Conservation (phyloP, 768 basidiomycete genomes). For the Hysterangium stoloniferum region DNA sequence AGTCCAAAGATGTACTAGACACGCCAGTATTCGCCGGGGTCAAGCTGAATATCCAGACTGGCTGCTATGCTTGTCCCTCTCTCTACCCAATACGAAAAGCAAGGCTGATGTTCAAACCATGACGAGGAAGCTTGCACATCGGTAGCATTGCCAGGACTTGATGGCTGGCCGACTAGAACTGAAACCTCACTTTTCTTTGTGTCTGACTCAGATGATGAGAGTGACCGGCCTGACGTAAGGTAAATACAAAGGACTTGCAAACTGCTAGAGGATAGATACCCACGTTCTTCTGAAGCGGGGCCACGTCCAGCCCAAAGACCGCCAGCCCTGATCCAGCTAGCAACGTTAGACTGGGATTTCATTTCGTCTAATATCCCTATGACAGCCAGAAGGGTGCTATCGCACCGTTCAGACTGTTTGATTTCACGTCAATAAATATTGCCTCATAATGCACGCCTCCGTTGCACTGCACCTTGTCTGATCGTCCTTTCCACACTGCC, state of each 20-base stretch:
- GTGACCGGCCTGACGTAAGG: not conserved
- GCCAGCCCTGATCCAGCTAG: slow-evolving; percentile 56
- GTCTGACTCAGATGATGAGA: not conserved
- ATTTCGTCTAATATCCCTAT: slow-evolving; percentile 57
- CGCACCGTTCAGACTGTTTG: slow-evolving; percentile 19
- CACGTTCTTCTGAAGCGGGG: not conserved
- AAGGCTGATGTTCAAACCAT: slow-evolving; percentile 4
- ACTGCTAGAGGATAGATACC: not conserved
- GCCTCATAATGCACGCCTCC: not conserved
- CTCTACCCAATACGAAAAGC: slow-evolving; percentile 1
- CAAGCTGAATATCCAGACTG: not conserved
- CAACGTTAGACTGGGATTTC: slow-evolving; percentile 54
- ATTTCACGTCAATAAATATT: not conserved
- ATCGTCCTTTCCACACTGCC: not conserved
- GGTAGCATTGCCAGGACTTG: not conserved
- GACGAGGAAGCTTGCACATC: not conserved
- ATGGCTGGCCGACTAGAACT: not conserved
- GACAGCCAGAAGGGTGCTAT: slow-evolving; percentile 55
- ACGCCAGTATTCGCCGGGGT: no score
- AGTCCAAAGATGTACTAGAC: no score
- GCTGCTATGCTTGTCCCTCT: not conserved
- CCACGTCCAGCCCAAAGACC: slow-evolving; percentile 31
- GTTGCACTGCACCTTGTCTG: not conserved
- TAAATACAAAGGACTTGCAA: not conserved
- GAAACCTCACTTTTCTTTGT: not conserved